Percentiles rank a stretch among this genome's conserved stretches.
Evolutionary conservation across 306 rosid genomes (phyloP).

Genomic region (Lathyrus sativus): DNA sequence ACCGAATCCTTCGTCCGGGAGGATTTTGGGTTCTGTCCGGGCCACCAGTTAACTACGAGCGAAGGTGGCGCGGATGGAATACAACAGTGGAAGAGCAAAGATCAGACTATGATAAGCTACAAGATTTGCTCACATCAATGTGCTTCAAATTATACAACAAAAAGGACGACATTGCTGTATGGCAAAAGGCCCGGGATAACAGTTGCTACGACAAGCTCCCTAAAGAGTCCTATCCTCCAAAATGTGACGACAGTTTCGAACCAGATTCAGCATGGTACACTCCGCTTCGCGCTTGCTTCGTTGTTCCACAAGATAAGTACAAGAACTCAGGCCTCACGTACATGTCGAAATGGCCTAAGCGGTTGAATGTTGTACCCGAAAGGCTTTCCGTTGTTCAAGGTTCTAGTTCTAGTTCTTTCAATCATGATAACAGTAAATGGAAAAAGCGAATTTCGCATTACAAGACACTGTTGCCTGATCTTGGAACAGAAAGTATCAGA

Average conservation of each 20-base stretch:
- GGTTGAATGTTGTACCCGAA: constrained; percentile 73
- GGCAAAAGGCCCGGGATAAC: constrained; percentile 78
- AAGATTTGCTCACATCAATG: constrained; percentile 71
- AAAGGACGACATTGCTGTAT: constrained; percentile 91
- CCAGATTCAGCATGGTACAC: constrained; percentile 97
- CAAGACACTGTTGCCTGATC: constrained; percentile 84
- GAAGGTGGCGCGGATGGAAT: constrained; percentile 95
- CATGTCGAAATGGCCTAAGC: constrained; percentile 79
- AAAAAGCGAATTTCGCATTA: constrained; percentile 73
- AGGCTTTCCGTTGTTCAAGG: constrained; percentile 60
- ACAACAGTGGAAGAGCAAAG: constrained; percentile 84
- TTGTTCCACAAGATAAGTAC: constrained; percentile 67
- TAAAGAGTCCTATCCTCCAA: constrained; percentile 69
- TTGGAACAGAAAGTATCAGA: constrained; percentile 78
- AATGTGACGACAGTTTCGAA: constrained; percentile 89
- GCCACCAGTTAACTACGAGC: constrained; percentile 90
- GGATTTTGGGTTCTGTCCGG: constrained; percentile 98
- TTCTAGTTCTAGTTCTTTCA: constrained; percentile 59
- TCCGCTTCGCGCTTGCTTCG: constrained; percentile 83
- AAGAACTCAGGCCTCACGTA: constrained; percentile 58
- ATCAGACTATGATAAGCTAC: constrained; percentile 79
- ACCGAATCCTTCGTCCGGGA: constrained; percentile 95
- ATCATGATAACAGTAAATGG: constrained; percentile 85
- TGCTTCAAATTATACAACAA: constrained; percentile 89
- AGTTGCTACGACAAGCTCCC: constrained; percentile 69